Evolutionary conservation across 1,139 yeast genomes (phyloP), one percentile per base, ranked within the genome.

Genomic region (Meyerozyma guilliermondii): DNA sequence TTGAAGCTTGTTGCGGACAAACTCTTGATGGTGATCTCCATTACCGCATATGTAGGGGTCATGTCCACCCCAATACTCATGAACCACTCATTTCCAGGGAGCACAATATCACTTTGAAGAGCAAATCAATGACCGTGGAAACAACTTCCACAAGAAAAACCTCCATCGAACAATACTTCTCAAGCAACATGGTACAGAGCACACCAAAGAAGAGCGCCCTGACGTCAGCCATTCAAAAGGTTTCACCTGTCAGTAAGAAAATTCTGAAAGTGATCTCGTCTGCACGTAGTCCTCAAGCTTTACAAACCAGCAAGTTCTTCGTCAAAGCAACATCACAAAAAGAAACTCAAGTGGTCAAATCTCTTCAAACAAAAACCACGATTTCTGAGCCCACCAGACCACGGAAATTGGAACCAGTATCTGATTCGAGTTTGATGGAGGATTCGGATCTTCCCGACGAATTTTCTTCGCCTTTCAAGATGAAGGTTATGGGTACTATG

Each of bases 1-100:
- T 83, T 14, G 77, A 77, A 43, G 63, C 66, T 7, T 82, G 86
- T 49, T 84, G 94, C 48, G 97, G 97, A 0, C 59, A 62, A 9
- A 67, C 77, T 36, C 66, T 74, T 41, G 65, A 65, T 23, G 62
- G 68, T 31, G 72, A 70, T 1, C 47, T 77, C 5, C 89, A 87
- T 50, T 53, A 55, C 3, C 63, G 66, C 34, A 72, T 88, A 18
- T 87, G 96, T 17, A 54, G 53, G 13, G 97, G 95, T 0, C 71
- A 68, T 11, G 53, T 86, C 7, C 78, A 83, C 55, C 96, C 97
- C 0, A 70, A 76, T 29, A 72, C 82, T 7, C 83, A 78, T 51
- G 62, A 66, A 35, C 54, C 60, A 14, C 67, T 81, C 27, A 55
- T 68, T 0, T 65, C 80, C 1, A 59, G 82, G 47, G 83, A 78